Evolutionary conservation across 441 rosid species (phyloP).

Genomic region (Gossypium gossypioides): DNA sequence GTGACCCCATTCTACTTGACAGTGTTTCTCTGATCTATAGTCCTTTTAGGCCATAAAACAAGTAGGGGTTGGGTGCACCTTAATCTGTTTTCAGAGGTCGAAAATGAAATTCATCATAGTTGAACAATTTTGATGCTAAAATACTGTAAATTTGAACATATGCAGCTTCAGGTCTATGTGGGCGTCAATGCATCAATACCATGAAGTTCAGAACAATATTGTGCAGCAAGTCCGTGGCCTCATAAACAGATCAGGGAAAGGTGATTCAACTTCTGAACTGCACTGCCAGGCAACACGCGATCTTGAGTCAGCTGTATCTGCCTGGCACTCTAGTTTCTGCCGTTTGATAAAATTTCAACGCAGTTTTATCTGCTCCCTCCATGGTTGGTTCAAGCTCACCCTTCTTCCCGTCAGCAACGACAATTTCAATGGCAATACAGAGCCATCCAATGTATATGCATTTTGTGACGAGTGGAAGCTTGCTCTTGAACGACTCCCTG

Average conservation of each 20-base stretch:
- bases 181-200: neutral
- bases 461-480: neutral
- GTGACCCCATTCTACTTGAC: constrained; percentile 22
- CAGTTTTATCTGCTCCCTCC: neutral
- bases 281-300: neutral
- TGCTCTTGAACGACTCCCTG: neutral
- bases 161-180: constrained; percentile 4
- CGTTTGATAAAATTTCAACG: neutral
- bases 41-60: neutral
- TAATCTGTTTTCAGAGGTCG: neutral
- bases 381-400: neutral
- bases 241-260: neutral
- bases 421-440: neutral
- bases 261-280: neutral
- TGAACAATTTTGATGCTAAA: neutral
- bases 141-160: neutral
- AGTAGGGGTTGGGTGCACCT: constrained; percentile 11
- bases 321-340: neutral
- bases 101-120: neutral
- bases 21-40: neutral
- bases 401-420: neutral
- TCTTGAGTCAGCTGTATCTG: neutral
- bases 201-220: neutral
- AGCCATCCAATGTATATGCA: neutral
- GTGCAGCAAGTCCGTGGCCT: constrained; percentile 1